Evolutionary conservation across 2,329 filamentous ascomycete species (phyloP).

Genomic region (Pseudogymnoascus sp.): DNA sequence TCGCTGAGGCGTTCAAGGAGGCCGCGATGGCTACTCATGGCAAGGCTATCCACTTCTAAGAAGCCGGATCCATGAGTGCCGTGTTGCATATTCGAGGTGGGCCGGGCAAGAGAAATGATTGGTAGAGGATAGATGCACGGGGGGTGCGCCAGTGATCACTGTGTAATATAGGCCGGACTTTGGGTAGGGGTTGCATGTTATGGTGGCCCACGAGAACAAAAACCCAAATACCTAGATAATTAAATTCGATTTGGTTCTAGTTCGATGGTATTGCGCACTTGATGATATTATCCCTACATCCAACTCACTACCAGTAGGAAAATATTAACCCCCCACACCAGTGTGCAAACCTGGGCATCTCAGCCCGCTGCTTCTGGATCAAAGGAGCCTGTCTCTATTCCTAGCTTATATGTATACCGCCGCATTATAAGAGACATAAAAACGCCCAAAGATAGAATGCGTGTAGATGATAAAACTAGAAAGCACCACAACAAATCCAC

Average conservation of each 20-base stretch:
- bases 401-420: constrained; percentile 5
- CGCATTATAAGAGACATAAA: constrained; percentile 4
- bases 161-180: background rate
- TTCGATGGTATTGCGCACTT: constrained; percentile 7
- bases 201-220: constrained; percentile 10
- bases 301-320: background rate
- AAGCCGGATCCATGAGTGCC: background rate
- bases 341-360: background rate
- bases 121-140: background rate
- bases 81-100: background rate
- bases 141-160: background rate
- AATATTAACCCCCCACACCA: constrained; percentile 1
- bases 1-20: constrained; percentile 98
- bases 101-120: background rate
- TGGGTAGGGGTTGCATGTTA: constrained; percentile 7
- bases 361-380: background rate
- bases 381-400: constrained; percentile 1
- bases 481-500: background rate
- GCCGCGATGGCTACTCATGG: constrained; percentile 95
- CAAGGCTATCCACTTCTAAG: constrained; percentile 91
- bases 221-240: constrained; percentile 9
- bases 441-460: background rate
- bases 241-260: constrained; percentile 3
- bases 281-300: constrained; percentile 1
- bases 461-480: background rate